Evolutionary conservation across 306 rosid genomes (phyloP).

Genomic region (Fragaria vesca): DNA sequence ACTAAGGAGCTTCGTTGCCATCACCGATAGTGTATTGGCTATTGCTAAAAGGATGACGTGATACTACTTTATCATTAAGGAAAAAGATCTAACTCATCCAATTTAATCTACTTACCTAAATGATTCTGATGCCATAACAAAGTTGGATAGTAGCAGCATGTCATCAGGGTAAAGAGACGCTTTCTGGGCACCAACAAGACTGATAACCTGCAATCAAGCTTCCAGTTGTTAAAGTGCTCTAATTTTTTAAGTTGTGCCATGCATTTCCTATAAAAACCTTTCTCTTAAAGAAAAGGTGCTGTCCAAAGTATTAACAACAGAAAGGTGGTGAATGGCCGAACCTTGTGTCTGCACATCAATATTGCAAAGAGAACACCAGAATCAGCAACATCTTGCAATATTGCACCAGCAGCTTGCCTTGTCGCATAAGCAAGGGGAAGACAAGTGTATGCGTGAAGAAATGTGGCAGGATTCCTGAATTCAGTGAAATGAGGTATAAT

Average conservation of each 20-base stretch:
- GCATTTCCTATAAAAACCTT: background rate
- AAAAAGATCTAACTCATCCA: background rate
- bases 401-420: conserved; percentile 92
- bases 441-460: conserved; percentile 95
- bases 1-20: conserved; percentile 3
- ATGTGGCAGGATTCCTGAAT: conserved; percentile 92
- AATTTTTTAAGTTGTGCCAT: background rate
- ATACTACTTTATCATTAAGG: background rate
- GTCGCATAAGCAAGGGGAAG: conserved; percentile 90
- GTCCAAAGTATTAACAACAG: background rate
- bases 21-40: background rate
- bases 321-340: conserved; percentile 25
- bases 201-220: conserved; percentile 72
- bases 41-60: background rate
- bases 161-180: conserved; percentile 98
- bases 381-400: conserved; percentile 91
- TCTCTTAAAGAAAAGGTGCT: background rate
- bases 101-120: conserved; percentile 64
- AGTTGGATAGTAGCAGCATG: conserved; percentile 75
- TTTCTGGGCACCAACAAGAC: conserved; percentile 94
- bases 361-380: conserved; percentile 92
- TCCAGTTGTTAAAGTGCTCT: conserved; percentile 27
- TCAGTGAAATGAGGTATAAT: conserved; percentile 26
- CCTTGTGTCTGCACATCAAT: conserved; percentile 95
- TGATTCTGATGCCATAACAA: conserved; percentile 89